phyloP scores from a whole-genome alignment of 306 rosid species.

The Medicago lupulina region DNA sequence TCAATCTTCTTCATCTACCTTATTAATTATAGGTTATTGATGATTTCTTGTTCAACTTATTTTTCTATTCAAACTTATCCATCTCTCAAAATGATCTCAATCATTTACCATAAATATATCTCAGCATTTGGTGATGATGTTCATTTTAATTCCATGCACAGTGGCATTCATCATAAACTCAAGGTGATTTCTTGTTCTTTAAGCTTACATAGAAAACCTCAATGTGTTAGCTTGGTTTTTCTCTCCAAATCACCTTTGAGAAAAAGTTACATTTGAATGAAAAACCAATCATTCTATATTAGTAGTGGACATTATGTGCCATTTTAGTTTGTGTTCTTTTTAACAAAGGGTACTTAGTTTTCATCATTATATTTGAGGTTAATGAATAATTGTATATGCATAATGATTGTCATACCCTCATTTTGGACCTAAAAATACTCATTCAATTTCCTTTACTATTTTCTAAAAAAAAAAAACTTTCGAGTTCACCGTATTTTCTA shows the following conservation, averaged over 20 bases:
- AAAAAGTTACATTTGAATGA: background rate
- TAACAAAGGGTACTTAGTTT: background rate
- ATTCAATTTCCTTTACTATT: too few relatives aligned
- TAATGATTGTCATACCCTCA: too few relatives aligned
- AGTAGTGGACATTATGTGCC: background rate
- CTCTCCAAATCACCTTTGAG: background rate
- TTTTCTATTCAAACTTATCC: background rate
- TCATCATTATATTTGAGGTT: constrained; percentile 18
- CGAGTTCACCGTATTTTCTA: too few relatives aligned
- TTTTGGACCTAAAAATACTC: too few relatives aligned
- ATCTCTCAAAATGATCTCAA: background rate
- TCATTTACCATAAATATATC: background rate
- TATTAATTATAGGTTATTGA: too few relatives aligned
- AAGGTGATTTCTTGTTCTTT: constrained; percentile 17
- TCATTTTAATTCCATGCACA: constrained; percentile 23
- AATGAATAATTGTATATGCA: background rate
- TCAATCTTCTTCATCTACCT: too few relatives aligned
- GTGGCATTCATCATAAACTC: constrained; percentile 8
- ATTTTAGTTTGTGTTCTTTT: constrained; percentile 1
- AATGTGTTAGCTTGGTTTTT: background rate
- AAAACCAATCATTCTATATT: too few relatives aligned
- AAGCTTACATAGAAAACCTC: background rate
- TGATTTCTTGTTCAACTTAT: too few relatives aligned
- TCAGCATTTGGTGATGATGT: constrained; percentile 9
- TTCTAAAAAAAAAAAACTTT: too few relatives aligned